Conservation (phyloP, 306 rosid genomes). For the Sicyos edulis region DNA sequence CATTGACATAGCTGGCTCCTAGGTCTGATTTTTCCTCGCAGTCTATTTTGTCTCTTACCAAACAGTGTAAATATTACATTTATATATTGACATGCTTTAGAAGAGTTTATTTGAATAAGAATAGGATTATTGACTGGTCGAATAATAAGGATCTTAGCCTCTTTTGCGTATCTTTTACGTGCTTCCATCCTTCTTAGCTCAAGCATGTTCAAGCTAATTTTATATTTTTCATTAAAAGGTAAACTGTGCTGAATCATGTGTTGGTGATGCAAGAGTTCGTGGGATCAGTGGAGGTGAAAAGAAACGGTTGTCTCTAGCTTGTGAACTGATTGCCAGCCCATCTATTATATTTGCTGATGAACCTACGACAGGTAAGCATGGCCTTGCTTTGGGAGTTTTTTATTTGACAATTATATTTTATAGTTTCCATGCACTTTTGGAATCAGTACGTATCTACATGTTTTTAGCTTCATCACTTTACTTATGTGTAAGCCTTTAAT, state of each 20-base stretch:
- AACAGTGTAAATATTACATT: not conserved
- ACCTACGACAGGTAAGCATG: slow-evolving; percentile 77
- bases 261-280: slow-evolving; percentile 83
- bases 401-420: no score
- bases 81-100: not conserved
- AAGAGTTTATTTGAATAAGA: not conserved
- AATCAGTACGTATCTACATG: not conserved
- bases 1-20: not conserved
- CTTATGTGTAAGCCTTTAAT: not conserved
- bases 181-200: not conserved
- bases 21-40: not conserved
- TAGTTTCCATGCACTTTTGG: not conserved
- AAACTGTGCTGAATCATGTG: slow-evolving; percentile 75
- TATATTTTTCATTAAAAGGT: slow-evolving; percentile 45
- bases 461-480: slow-evolving; percentile 5
- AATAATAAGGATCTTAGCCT: not conserved
- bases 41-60: not conserved
- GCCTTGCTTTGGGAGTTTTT: not conserved
- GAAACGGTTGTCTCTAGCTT: slow-evolving; percentile 82
- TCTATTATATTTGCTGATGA: slow-evolving; percentile 90
- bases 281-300: slow-evolving; percentile 95
- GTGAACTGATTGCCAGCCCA: slow-evolving; percentile 92
- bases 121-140: not conserved
- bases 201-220: slow-evolving; percentile 9
- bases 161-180: not conserved